Conservation (phyloP, 768 basidiomycete genomes). For the Lyophyllum atratum region DNA sequence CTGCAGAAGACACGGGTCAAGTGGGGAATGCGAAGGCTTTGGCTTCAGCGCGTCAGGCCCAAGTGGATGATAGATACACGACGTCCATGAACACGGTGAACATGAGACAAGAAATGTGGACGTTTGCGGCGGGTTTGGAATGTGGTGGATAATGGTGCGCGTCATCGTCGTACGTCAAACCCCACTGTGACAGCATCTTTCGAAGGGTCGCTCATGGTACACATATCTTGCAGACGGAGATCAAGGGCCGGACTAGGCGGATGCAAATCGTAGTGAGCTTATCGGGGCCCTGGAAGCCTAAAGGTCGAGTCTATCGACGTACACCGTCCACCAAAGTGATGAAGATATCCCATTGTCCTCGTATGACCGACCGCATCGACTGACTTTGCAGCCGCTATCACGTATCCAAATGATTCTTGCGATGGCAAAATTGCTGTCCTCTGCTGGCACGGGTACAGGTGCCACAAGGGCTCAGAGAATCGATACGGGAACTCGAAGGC, state of each 20-base stretch:
- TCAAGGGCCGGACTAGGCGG: not conserved
- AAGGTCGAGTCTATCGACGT: not conserved
- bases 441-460: not conserved
- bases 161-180: constrained; percentile 7
- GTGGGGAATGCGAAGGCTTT: not conserved
- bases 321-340: not conserved
- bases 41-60: not conserved
- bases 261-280: constrained; percentile 10
- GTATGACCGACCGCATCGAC: not conserved
- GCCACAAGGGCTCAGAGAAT: not conserved
- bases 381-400: not conserved
- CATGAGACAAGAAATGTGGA: not conserved
- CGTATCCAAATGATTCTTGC: not conserved
- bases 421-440: not conserved
- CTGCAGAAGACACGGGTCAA: not conserved
- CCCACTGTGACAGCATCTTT: constrained; percentile 8
- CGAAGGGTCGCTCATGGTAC: constrained; percentile 6
- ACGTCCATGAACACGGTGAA: not conserved
- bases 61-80: too few species aligned
- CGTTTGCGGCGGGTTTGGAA: not conserved
- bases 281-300: constrained; percentile 7
- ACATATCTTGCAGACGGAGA: not conserved
- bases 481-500: not conserved
- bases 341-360: not conserved
- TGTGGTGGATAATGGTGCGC: not conserved